phyloP scores from a whole-genome alignment of 2,329 filamentous ascomycete species.

The Talaromyces atroroseus region DNA sequence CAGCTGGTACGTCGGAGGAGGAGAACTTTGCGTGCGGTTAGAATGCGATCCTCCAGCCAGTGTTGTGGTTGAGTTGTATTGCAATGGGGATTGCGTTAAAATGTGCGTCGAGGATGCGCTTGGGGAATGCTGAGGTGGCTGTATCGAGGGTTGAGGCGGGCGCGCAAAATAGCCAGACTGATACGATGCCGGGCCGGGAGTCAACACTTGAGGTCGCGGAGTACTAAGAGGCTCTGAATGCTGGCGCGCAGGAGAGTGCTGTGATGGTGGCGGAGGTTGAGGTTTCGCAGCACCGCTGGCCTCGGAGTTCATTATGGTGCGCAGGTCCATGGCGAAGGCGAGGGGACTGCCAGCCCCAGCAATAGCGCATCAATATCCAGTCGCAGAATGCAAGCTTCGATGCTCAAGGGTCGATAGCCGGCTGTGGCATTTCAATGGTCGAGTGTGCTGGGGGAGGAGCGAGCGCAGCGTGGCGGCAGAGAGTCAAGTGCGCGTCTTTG shows the following conservation, averaged over 20 bases:
- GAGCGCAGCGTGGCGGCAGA: not conserved
- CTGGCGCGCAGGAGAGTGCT: constrained; percentile 24
- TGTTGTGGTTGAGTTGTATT: constrained; percentile 30
- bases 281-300: constrained; percentile 28
- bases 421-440: constrained; percentile 7
- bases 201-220: constrained; percentile 19
- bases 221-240: constrained; percentile 23
- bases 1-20: constrained; percentile 24
- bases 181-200: constrained; percentile 21
- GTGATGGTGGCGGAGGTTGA: constrained; percentile 21
- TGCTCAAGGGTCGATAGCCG: not conserved
- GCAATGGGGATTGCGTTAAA: constrained; percentile 37
- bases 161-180: constrained; percentile 23
- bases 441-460: not conserved
- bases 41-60: constrained; percentile 26
- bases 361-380: constrained; percentile 14
- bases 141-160: constrained; percentile 40
- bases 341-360: constrained; percentile 11
- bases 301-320: constrained; percentile 49
- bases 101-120: constrained; percentile 36
- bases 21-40: constrained; percentile 30
- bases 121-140: constrained; percentile 42
- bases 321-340: constrained; percentile 45
- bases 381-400: constrained; percentile 5
- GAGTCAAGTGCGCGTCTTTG: constrained; percentile 9